These are phyloP conservation scores for Adansonia rubrostipa DNA, from an alignment of 441 rosid species.

Conservation along the genomic window DNA sequence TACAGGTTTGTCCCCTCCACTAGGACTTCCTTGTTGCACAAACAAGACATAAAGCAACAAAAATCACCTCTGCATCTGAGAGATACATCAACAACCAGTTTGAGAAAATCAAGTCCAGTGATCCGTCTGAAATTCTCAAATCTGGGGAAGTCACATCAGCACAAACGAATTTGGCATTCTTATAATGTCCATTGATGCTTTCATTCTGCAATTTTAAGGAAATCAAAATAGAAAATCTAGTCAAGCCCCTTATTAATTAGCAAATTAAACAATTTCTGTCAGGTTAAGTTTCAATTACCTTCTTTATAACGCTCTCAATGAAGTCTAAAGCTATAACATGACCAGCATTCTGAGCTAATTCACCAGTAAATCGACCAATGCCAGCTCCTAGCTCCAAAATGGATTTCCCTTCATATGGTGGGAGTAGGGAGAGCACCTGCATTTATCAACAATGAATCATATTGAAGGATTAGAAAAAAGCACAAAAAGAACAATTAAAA, in stretches of 20 bases:
- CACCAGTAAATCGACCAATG: constrained; percentile 93
- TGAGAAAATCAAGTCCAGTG: constrained; percentile 20
- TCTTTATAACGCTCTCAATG: constrained; percentile 55
- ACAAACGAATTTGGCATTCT: constrained; percentile 86
- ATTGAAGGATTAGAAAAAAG: background rate
- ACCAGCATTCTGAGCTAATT: constrained; percentile 79
- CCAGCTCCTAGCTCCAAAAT: constrained; percentile 68
- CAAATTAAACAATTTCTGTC: constrained; percentile 6
- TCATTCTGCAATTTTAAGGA: constrained; percentile 66
- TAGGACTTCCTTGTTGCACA: background rate
- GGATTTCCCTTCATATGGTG: constrained; percentile 74
- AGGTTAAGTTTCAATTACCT: constrained; percentile 38
- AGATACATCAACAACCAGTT: constrained; percentile 22
- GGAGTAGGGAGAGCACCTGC: constrained; percentile 85
- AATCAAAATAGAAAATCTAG: constrained; percentile 20
- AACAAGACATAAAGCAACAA: background rate
- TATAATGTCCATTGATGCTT: constrained; percentile 71
- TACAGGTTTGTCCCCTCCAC: background rate
- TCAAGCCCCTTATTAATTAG: background rate
- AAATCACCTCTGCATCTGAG: constrained; percentile 50
- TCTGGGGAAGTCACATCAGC: constrained; percentile 60
- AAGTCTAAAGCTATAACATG: constrained; percentile 85
- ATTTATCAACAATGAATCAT: background rate
- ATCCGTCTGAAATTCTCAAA: constrained; percentile 9
- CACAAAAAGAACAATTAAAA: background rate